These are phyloP conservation scores for Cyclotella choctawhatcheeana DNA, from an alignment of 108 stramenopile species.

Conservation along the genomic window DNA sequence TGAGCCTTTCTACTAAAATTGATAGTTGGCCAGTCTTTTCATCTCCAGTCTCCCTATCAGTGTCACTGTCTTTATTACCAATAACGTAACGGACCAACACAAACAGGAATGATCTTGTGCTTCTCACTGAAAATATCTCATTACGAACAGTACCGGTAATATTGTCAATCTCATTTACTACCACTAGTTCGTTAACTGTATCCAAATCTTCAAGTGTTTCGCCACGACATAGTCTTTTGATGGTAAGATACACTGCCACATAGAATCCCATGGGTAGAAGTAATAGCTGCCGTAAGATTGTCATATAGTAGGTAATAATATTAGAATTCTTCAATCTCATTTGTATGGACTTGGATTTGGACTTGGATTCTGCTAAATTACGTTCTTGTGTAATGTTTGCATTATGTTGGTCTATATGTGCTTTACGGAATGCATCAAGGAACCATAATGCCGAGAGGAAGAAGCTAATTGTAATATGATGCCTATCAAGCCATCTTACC, in stretches of 20 bases:
- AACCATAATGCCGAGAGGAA: constrained; percentile 3
- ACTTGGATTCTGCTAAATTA: neutral
- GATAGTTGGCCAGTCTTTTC: neutral
- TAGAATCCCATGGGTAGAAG: constrained; percentile 9
- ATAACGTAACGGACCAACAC: neutral
- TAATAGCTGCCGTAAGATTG: constrained; percentile 6
- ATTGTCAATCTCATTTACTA: neutral
- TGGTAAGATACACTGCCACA: neutral
- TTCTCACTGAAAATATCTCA: constrained; percentile 9
- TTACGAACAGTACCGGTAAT: neutral
- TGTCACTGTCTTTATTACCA: no score
- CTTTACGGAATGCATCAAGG: neutral
- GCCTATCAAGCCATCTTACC: neutral
- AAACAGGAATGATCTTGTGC: neutral
- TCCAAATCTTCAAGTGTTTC: neutral
- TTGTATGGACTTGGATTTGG: neutral
- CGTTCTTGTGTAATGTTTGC: neutral
- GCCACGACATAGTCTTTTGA: neutral
- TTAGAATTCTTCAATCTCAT: no score
- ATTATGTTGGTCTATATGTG: neutral
- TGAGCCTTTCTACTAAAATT: neutral
- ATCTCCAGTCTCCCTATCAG: no score
- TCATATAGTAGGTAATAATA: neutral
- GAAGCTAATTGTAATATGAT: constrained; percentile 9
- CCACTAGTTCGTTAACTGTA: neutral